Evolutionary conservation across 495 filamentous ascomycete genomes (phyloP), one percentile per base, ranked within the genome.

Genomic region (Chaetomium tenue): DNA sequence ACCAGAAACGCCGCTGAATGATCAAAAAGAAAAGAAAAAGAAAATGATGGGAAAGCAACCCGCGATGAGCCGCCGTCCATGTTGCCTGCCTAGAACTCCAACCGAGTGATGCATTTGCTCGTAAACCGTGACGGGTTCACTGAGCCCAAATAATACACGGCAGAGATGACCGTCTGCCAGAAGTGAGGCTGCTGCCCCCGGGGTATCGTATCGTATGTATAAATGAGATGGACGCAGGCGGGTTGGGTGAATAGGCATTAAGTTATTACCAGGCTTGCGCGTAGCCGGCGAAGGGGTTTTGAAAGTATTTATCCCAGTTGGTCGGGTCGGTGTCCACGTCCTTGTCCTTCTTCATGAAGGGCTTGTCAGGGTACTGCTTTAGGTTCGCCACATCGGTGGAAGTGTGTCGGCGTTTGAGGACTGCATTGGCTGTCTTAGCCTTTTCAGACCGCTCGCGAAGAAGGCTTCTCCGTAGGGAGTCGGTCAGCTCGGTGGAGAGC

Each of bases 391-490:
- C 83, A 68, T 96, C 91, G 65, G 94, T 90, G 12, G 94, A 88
- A 6, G 94, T 98, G 73, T 97, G 94, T 65, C 91, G 82, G 44
- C 95, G 86, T 79, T 97, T 96, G 64, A 96, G 80, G 62, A 93
- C 91, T 6, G 93, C 92, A 64, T 89, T 90, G 61, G 89, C 89
- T 5, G 92, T 96, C 37, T 89, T 88, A 63, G 90, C 91, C 84
- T 93, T 96, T 57, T 81, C 65, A 54, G 74, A 64, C 33, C 75
- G 56, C 52, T 81, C 70, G 67, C 74, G 69, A 56, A 75, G 59
- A 60, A 82, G 70, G 51, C 80, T 65, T 60, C 79, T 52, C 53
- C 79, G 62, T 18, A 78, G 69, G 61, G 78, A 79, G 71, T 82
- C 70, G 69, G 74, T 80, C 66, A 99, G 80, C 77, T 99, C 94